Percentiles rank a stretch among this genome's conserved stretches.
phyloP scores from a whole-genome alignment of 2,329 filamentous ascomycete species.

The Verticillium tricorpus region DNA sequence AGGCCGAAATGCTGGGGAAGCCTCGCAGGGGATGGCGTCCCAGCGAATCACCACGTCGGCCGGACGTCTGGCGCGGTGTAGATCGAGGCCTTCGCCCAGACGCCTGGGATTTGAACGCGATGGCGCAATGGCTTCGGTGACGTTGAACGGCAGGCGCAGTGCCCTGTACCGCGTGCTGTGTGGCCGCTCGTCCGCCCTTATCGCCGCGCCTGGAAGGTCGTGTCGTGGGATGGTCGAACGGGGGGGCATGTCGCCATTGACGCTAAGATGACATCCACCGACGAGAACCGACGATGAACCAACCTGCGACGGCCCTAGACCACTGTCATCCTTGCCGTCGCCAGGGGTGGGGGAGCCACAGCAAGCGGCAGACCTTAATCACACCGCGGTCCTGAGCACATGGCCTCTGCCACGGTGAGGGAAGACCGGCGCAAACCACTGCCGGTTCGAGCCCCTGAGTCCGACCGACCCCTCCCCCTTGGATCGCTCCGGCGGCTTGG shows the following conservation, averaged over 20 bases:
- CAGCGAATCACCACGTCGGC: not conserved
- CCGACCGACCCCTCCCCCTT: not conserved
- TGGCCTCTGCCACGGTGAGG: too few species aligned
- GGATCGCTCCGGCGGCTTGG: not conserved
- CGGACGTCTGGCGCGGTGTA: not conserved
- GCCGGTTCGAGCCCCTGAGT: too few species aligned
- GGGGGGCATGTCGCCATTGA: not conserved
- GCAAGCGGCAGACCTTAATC: not conserved
- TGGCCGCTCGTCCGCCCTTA: not conserved
- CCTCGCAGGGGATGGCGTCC: not conserved
- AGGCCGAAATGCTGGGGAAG: not conserved
- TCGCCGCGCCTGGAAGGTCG: not conserved
- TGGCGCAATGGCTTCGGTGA: conserved; percentile 1
- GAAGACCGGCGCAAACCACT: too few species aligned
- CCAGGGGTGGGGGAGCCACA: not conserved
- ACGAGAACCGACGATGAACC: not conserved
- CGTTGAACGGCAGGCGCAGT: not conserved
- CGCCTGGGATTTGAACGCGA: conserved; percentile 1
- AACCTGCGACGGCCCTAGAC: not conserved
- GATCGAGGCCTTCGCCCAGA: not conserved
- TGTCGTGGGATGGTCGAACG: not conserved
- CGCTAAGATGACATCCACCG: conserved; percentile 2
- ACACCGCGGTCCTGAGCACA: too few species aligned
- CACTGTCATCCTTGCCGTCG: not conserved
- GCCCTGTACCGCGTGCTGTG: not conserved